Conservation (phyloP, 2,329 filamentous ascomycete genomes). For the Colletotrichum lentis region DNA sequence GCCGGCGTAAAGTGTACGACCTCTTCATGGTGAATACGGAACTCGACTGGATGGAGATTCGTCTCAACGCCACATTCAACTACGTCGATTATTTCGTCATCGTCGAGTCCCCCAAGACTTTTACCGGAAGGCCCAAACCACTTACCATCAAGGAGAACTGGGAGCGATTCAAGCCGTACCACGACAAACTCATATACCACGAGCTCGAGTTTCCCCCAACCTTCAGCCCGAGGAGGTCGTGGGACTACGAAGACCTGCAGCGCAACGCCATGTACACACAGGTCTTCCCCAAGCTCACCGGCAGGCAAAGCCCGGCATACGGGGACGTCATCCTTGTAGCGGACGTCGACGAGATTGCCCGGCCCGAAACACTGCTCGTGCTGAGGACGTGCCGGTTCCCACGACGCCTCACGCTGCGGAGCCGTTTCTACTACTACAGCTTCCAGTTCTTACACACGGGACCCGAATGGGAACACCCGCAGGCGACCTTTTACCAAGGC, state of each 20-base stretch:
- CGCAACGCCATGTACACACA: conserved; percentile 67
- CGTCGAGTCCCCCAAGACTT: conserved; percentile 66
- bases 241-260: conserved; percentile 62
- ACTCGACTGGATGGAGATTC: conserved; percentile 72
- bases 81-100: conserved; percentile 72
- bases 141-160: conserved; percentile 63
- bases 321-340: conserved; percentile 68
- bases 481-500: conserved; percentile 63
- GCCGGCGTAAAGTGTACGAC: conserved; percentile 64
- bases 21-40: conserved; percentile 70
- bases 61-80: conserved; percentile 64
- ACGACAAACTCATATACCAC: conserved; percentile 68
- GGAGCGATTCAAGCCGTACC: conserved; percentile 60
- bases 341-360: conserved; percentile 68
- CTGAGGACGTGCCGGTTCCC: conserved; percentile 63
- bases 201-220: conserved; percentile 39
- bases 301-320: conserved; percentile 50
- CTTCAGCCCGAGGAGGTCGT: conserved; percentile 44
- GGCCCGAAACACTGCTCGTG: conserved; percentile 57
- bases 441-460: conserved; percentile 60
- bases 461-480: conserved; percentile 64
- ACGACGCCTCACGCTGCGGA: conserved; percentile 60
- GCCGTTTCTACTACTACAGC: conserved; percentile 65
- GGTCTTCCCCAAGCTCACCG: conserved; percentile 59
- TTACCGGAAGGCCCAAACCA: conserved; percentile 65